A percentile compares a stretch with the other conserved stretches of the same genome.
These are phyloP conservation scores for Xerocomus spinulosus DNA, from an alignment of 768 basidiomycete genomes.

Conservation along the genomic window DNA sequence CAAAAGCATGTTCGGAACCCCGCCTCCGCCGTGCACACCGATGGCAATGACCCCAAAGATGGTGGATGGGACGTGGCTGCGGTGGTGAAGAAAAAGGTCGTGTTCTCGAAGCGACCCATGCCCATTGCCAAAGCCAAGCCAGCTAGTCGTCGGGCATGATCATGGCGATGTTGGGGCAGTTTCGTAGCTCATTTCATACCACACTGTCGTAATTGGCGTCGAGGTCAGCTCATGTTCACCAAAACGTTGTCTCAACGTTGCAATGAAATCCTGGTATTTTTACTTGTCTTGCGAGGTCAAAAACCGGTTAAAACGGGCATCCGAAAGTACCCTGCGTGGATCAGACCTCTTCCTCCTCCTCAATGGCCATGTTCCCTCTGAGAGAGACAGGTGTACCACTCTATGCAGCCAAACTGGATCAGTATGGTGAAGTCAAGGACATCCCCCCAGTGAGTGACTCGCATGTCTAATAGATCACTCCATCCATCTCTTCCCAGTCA, in stretches of 20 bases:
- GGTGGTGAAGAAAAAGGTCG: slow-evolving; percentile 74
- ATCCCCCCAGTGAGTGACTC: slow-evolving; percentile 22
- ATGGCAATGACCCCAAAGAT: not conserved
- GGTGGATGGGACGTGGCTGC: slow-evolving; percentile 57
- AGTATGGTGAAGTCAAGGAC: slow-evolving; percentile 29
- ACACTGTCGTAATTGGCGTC: slow-evolving; percentile 11
- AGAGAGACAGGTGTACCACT: slow-evolving; percentile 24
- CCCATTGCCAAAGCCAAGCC: slow-evolving; percentile 44
- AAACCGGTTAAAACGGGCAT: slow-evolving; percentile 13
- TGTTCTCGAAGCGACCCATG: slow-evolving; percentile 81
- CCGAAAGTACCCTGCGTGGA: not conserved
- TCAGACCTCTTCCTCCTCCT: not conserved
- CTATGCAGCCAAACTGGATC: slow-evolving; percentile 24
- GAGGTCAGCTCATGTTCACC: slow-evolving; percentile 15
- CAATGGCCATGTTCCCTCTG: slow-evolving; percentile 11
- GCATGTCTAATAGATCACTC: slow-evolving; percentile 5
- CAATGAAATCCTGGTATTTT: slow-evolving; percentile 11
- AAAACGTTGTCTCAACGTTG: slow-evolving; percentile 33
- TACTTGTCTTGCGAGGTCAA: no score
- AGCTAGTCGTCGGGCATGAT: slow-evolving; percentile 11
- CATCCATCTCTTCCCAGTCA: no score
- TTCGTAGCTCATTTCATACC: not conserved
- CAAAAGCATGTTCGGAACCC: slow-evolving; percentile 26
- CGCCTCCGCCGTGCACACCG: not conserved
- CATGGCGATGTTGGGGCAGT: slow-evolving; percentile 4